Conservation (phyloP, 179 eudicot genomes). For the Corrigiola litoralis region DNA sequence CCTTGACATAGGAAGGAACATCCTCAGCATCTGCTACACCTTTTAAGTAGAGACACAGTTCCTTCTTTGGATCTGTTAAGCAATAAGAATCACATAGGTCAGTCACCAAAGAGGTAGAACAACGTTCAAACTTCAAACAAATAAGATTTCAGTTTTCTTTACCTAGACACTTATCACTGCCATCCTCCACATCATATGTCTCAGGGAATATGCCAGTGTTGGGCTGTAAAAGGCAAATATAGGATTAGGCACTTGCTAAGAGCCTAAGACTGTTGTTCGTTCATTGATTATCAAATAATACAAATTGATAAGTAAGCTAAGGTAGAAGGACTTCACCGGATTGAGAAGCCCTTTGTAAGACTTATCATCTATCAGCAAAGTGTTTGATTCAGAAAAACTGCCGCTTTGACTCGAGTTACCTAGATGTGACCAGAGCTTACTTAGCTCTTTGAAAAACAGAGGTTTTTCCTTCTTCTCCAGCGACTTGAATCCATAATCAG, state of each 20-base stretch:
- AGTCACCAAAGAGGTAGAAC: background rate
- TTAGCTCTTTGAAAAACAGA: slow-evolving; percentile 44
- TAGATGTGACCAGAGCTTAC: slow-evolving; percentile 28
- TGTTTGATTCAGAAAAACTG: slow-evolving; percentile 36
- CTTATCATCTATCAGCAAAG: slow-evolving; percentile 42
- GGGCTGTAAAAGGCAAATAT: background rate
- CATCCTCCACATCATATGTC: background rate
- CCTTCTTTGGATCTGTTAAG: slow-evolving; percentile 32
- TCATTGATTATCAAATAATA: background rate
- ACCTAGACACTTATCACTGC: background rate
- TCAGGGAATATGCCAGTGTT: slow-evolving; percentile 13
- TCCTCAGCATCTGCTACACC: slow-evolving; percentile 45
- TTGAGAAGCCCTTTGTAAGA: slow-evolving; percentile 39
- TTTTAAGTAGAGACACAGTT: slow-evolving; percentile 29
- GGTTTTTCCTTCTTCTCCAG: slow-evolving; percentile 39
- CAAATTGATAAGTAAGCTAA: no score
- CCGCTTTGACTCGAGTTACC: background rate
- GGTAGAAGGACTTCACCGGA: slow-evolving; percentile 31
- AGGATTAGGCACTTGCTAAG: background rate
- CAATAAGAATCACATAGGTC: background rate
- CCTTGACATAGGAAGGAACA: slow-evolving; percentile 48
- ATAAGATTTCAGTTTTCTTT: background rate
- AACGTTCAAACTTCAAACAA: background rate
- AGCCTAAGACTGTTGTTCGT: background rate
- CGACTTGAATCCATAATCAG: slow-evolving; percentile 39